phyloP scores from a whole-genome alignment of 352 stramenopile genomes.

The Globisporangium cystogenes region DNA sequence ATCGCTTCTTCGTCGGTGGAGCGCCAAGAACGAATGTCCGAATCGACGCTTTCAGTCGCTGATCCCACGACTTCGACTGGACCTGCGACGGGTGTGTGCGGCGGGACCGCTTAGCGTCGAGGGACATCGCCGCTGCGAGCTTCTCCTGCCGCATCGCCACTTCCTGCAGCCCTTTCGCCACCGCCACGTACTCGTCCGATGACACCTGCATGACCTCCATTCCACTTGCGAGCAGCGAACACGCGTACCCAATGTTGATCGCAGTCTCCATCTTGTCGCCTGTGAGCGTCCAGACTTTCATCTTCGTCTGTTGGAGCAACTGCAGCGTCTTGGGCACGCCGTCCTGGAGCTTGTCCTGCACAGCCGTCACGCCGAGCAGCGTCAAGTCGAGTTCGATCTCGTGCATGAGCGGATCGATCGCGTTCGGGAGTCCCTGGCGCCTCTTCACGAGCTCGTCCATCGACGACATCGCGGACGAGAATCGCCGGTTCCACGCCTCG shows the following conservation, averaged over 20 bases:
- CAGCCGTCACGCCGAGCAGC: constrained; percentile 86
- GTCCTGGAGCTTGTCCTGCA: constrained; percentile 92
- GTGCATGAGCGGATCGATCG: constrained; percentile 71
- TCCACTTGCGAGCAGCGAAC: constrained; percentile 67
- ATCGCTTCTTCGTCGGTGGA: constrained; percentile 7
- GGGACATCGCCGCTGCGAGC: constrained; percentile 1
- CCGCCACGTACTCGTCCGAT: constrained; percentile 56
- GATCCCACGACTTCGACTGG: constrained; percentile 1
- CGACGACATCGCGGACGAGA: constrained; percentile 39
- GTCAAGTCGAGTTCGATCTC: constrained; percentile 79
- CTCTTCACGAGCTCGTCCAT: constrained; percentile 76
- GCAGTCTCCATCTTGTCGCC: constrained; percentile 95
- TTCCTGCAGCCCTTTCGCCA: constrained; percentile 41
- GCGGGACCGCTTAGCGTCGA: constrained; percentile 3
- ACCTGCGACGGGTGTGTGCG: constrained; percentile 1
- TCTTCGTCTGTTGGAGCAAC: constrained; percentile 81
- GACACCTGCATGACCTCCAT: constrained; percentile 75
- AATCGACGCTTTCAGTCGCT: constrained; percentile 5
- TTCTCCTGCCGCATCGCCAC: constrained; percentile 25
- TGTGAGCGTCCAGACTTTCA: constrained; percentile 95
- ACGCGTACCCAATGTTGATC: constrained; percentile 94
- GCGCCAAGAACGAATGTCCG: constrained; percentile 5
- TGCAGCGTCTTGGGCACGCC: constrained; percentile 87
- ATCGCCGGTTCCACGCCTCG: constrained; percentile 53
- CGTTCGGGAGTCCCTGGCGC: constrained; percentile 51